These are phyloP conservation scores for Cutaneotrichosporon curvatum DNA, from an alignment of 1,284 basidiomycete genomes.

Conservation along the genomic window DNA sequence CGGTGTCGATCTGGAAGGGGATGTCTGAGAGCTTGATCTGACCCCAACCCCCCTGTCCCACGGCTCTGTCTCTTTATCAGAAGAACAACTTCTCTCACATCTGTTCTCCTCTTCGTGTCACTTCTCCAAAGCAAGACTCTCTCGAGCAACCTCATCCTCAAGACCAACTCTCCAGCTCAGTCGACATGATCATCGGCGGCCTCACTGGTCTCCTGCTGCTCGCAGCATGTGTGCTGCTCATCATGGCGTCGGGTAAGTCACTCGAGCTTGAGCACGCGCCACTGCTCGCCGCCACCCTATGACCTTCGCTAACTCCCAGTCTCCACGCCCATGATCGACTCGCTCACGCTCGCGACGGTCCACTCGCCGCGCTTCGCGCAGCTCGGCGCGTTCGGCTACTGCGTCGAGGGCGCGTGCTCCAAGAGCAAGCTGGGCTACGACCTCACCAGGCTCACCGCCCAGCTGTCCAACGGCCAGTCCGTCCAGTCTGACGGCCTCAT, in stretches of 20 bases:
- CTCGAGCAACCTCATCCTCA: too few relatives aligned
- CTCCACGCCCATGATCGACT: slow-evolving; percentile 3
- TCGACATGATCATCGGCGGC: slow-evolving; percentile 4
- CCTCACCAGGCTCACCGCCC: slow-evolving; percentile 19
- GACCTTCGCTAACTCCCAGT: slow-evolving; percentile 1
- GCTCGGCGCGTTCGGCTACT: slow-evolving; percentile 40
- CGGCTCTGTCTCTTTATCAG: too few relatives aligned
- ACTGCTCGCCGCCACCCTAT: too few relatives aligned
- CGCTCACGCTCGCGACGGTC: slow-evolving; percentile 4
- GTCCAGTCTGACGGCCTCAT: slow-evolving; percentile 3
- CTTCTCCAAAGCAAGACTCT: too few relatives aligned
- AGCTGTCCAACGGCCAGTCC: slow-evolving; percentile 14
- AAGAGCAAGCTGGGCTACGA: slow-evolving; percentile 24
- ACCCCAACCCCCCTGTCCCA: too few relatives aligned
- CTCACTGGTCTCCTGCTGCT: slow-evolving; percentile 1
- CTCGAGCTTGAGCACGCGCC: too few relatives aligned
- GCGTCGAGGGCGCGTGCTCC: slow-evolving; percentile 22
- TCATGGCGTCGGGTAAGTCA: slow-evolving; percentile 3
- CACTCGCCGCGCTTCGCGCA: background rate
- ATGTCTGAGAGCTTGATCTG: too few relatives aligned
- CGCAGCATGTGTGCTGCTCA: slow-evolving; percentile 1
- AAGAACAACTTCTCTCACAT: too few relatives aligned
- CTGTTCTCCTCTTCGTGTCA: too few relatives aligned
- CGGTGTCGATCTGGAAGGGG: too few relatives aligned
- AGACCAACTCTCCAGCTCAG: background rate